Percentiles rank a stretch among this genome's conserved stretches.
These are phyloP conservation scores for Lipomyces sp. DNA, from an alignment of 805 yeast genomes.

Conservation along the genomic window DNA sequence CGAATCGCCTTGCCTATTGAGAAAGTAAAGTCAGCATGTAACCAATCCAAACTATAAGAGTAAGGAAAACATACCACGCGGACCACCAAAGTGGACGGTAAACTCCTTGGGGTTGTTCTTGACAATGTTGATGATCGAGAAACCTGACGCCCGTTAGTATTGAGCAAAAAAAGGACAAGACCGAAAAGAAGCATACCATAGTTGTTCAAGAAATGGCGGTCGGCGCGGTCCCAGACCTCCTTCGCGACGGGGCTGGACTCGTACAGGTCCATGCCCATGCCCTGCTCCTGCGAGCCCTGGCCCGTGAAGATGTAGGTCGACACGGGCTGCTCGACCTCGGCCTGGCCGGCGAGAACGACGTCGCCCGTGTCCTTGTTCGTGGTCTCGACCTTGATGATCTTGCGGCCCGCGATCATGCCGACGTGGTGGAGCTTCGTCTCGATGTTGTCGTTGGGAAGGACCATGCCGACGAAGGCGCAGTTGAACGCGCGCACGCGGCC, in stretches of 20 bases:
- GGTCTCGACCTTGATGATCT: constrained; percentile 89
- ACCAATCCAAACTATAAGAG: background rate
- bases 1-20: constrained; percentile 66
- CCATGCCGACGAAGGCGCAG: constrained; percentile 94
- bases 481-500: constrained; percentile 92
- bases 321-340: constrained; percentile 97
- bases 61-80: constrained; percentile 56
- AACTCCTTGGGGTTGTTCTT: constrained; percentile 92
- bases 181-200: constrained; percentile 41
- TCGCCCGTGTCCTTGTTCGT: constrained; percentile 75
- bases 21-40: no score
- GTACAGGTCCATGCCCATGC: constrained; percentile 99
- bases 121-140: constrained; percentile 94
- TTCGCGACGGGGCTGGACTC: constrained; percentile 86
- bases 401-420: constrained; percentile 99
- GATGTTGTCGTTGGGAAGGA: constrained; percentile 87
- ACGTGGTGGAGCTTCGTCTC: constrained; percentile 86
- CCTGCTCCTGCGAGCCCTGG: constrained; percentile 99
- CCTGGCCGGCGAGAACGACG: constrained; percentile 85
- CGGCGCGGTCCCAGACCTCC: constrained; percentile 98
- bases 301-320: constrained; percentile 98
- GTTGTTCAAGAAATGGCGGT: constrained; percentile 81
- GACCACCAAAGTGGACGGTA: constrained; percentile 97
- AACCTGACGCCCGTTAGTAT: constrained; percentile 48
- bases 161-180: background rate